Conservation (phyloP, 192 early-diverging fungal species). For the Linderina pennispora region DNA sequence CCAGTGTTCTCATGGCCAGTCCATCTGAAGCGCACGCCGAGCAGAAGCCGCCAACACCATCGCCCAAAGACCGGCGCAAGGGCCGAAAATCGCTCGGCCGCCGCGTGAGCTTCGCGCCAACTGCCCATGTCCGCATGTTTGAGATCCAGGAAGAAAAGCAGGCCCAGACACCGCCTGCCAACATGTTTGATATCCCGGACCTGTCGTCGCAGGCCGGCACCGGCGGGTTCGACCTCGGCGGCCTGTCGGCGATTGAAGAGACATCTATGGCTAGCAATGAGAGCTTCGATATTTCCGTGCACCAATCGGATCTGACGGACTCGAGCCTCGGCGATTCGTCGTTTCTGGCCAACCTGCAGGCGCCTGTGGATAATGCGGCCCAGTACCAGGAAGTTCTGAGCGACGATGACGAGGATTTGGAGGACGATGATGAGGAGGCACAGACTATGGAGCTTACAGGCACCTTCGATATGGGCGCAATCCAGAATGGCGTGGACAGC, state of each 20-base stretch:
- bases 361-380: no score
- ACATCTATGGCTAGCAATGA: constrained; percentile 44
- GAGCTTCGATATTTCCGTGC: constrained; percentile 46
- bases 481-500: not conserved
- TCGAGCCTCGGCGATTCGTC: constrained; percentile 34
- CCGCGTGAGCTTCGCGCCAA: constrained; percentile 46
- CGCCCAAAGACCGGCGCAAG: constrained; percentile 15
- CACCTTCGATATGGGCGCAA: constrained; percentile 24
- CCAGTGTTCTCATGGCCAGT: constrained; percentile 19
- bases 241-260: constrained; percentile 31
- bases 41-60: no score
- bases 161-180: constrained; percentile 4
- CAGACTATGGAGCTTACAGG: constrained; percentile 39
- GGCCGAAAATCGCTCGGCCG: constrained; percentile 42
- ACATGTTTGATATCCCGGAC: constrained; percentile 36
- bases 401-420: constrained; percentile 1
- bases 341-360: constrained; percentile 7
- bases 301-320: constrained; percentile 35
- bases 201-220: constrained; percentile 43
- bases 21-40: constrained; percentile 2
- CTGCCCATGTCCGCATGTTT: constrained; percentile 47
- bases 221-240: constrained; percentile 31
- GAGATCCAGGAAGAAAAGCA: constrained; percentile 40
- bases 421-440: constrained; percentile 27
- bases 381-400: not conserved